Evolutionary conservation across 768 basidiomycete genomes (phyloP).

Genomic region (Boletus barrowsii): DNA sequence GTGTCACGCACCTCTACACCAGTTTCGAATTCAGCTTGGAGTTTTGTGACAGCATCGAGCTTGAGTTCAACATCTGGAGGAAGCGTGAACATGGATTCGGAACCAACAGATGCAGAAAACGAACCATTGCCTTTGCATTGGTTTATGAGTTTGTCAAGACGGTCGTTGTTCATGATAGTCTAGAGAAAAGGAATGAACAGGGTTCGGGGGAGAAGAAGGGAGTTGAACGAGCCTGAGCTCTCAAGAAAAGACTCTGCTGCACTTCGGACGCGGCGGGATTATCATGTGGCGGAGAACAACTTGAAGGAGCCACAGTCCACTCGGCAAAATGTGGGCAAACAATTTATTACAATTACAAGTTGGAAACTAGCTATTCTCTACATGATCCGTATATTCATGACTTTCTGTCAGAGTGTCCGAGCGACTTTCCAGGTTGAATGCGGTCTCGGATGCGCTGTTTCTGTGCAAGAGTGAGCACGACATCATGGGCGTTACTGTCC

Average conservation of each 20-base stretch:
- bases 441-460: constrained; percentile 87
- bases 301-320: not conserved
- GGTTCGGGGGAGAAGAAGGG: constrained; percentile 7
- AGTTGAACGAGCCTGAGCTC: constrained; percentile 21
- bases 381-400: constrained; percentile 9
- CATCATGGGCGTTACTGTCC: not conserved
- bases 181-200: constrained; percentile 15
- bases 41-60: constrained; percentile 75
- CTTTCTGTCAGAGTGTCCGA: constrained; percentile 86
- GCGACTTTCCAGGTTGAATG: constrained; percentile 73
- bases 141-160: constrained; percentile 56
- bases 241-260: constrained; percentile 17
- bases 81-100: constrained; percentile 6
- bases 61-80: constrained; percentile 72
- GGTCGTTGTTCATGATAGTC: constrained; percentile 51
- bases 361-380: not conserved
- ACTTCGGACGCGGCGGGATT: not conserved
- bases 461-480: constrained; percentile 36
- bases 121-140: constrained; percentile 67
- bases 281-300: constrained; percentile 21
- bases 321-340: not conserved
- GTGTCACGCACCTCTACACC: constrained; percentile 56
- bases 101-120: constrained; percentile 12
- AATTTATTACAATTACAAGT: constrained; percentile 7
- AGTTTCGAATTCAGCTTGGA: constrained; percentile 71